Evolutionary conservation across 2,329 filamentous ascomycete species (phyloP).

Genomic region (Paecilomyces variotii): DNA sequence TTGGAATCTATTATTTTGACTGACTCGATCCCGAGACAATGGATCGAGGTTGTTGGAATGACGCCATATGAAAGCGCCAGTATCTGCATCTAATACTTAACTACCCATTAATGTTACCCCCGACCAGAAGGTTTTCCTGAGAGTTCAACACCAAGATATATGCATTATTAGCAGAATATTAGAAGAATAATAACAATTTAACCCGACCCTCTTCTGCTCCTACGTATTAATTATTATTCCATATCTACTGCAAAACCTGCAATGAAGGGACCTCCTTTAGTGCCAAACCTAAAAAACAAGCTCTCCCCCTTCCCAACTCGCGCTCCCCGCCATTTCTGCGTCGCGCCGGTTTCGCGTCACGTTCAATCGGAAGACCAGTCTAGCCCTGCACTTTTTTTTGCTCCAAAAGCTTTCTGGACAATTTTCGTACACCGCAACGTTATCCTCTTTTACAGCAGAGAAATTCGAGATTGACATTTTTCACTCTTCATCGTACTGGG

Average conservation of each 20-base stretch:
- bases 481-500: background rate
- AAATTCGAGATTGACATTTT: background rate
- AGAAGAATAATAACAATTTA: too few relatives aligned
- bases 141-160: too few relatives aligned
- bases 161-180: too few relatives aligned
- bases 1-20: too few relatives aligned
- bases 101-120: too few relatives aligned
- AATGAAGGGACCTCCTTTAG: background rate
- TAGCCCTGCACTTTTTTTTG: background rate
- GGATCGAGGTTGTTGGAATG: too few relatives aligned
- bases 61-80: too few relatives aligned
- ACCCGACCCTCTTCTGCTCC: too few relatives aligned
- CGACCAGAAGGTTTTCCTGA: too few relatives aligned
- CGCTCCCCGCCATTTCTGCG: background rate
- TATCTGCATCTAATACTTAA: too few relatives aligned
- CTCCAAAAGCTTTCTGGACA: background rate
- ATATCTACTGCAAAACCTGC: background rate
- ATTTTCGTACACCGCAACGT: background rate
- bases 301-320: background rate
- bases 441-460: background rate
- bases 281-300: background rate
- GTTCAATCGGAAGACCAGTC: background rate
- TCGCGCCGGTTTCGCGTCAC: background rate
- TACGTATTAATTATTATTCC: background rate
- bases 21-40: too few relatives aligned